phyloP scores from a whole-genome alignment of 1,284 basidiomycete species.

The Irpex sp. region DNA sequence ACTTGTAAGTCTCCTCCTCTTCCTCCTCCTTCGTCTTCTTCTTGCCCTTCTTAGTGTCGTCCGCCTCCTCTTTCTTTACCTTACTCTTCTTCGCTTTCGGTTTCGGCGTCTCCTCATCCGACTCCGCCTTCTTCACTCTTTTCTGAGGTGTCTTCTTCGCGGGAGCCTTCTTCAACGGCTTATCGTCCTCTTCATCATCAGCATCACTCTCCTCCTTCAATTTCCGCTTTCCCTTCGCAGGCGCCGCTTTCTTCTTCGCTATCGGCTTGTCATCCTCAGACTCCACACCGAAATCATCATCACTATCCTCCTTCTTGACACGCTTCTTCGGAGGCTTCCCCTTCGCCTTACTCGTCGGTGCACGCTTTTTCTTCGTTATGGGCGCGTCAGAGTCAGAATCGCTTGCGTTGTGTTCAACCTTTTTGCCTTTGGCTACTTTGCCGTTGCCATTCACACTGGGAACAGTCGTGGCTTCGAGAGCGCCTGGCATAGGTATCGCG shows the following conservation, averaged over 20 bases:
- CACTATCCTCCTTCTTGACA: constrained; percentile 54
- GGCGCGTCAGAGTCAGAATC: constrained; percentile 31
- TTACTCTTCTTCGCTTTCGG: constrained; percentile 31
- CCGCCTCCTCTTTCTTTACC: constrained; percentile 30
- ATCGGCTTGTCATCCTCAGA: constrained; percentile 43
- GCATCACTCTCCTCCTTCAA: constrained; percentile 51
- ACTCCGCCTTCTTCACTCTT: constrained; percentile 39
- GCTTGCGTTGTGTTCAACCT: constrained; percentile 17
- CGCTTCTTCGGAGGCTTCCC: constrained; percentile 57
- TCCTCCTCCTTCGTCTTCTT: constrained; percentile 61
- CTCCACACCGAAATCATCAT: constrained; percentile 31
- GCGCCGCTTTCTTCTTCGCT: constrained; percentile 35
- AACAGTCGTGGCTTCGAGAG: constrained; percentile 35
- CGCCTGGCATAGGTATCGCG: constrained; percentile 40
- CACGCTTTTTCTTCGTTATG: constrained; percentile 23
- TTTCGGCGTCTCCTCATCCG: constrained; percentile 25
- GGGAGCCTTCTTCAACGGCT: constrained; percentile 36
- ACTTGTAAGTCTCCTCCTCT: constrained; percentile 71
- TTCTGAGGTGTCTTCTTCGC: constrained; percentile 30
- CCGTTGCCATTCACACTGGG: constrained; percentile 30
- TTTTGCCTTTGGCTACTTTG: constrained; percentile 30
- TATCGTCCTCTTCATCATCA: constrained; percentile 43
- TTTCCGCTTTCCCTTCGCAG: constrained; percentile 46
- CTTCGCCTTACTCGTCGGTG: constrained; percentile 24
- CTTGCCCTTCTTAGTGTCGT: constrained; percentile 37